Evolutionary conservation across 129 eudicot species (phyloP), one percentile per base, ranked within the genome.

Genomic region (Solidago caesia): DNA sequence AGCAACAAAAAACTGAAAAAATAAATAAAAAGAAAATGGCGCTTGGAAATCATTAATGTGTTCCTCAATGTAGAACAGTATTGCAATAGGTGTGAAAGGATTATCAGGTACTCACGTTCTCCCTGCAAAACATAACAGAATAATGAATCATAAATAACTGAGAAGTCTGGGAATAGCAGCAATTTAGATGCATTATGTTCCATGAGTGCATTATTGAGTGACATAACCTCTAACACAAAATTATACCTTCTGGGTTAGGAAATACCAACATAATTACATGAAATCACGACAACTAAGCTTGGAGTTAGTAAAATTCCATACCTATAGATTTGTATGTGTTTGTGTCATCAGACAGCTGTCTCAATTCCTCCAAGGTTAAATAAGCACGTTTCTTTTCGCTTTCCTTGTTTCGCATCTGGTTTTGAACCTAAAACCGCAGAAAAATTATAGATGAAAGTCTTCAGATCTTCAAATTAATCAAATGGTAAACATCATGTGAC

Each of bases 311-410:
- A 49, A 59, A 42, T 60, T 56, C 44, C 48, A 14, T 81, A 83
- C 99, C 99, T 55, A 95, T 87, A 29, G 99, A 91, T 68, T 91
- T 91, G 84, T 91, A 95, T 15, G 99, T 91, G 80, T 95, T 95
- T 64, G 97, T 89, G 78, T 91, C 97, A 87, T 91, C 94, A 43
- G 95, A 82, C 77, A 95, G 59, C 73, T 85, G 94, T 11, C 80
- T 84, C 68, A 95, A 78, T 78, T 95, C 99, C 86, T 95, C 99
- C 82, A 95, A 76, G 44, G 97, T 91, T 53, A 91, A 78, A 79
- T 91, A 95, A 56, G 99, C 97, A 58, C 99, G 89, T 71, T 95
- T 95, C 86, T 95, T 95, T 70, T 95, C 99, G 71, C 84, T 84
- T 79, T 95, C 99, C 68, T 95, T 95, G 67, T 85, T 87, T 71